Conservation (phyloP, 495 filamentous ascomycete species). For the Hypoxylon lienhwacheense region DNA sequence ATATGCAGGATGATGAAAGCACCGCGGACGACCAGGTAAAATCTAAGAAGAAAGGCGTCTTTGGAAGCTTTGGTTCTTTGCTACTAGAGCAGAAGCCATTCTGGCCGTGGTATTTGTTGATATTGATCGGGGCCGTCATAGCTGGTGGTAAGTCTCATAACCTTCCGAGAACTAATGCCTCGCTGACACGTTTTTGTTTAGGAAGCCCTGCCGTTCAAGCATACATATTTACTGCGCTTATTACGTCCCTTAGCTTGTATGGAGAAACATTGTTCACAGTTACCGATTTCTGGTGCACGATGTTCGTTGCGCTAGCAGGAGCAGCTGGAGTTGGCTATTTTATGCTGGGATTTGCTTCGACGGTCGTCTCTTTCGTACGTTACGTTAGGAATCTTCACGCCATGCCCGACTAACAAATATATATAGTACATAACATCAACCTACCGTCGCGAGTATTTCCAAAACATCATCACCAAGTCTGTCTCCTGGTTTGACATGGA, state of each 20-base stretch:
- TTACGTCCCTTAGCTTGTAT: conserved; percentile 53
- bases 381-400: neutral
- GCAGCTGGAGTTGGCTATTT: conserved; percentile 56
- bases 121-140: conserved; percentile 51
- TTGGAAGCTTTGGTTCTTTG: conserved; percentile 49
- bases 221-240: conserved; percentile 52
- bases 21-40: conserved; percentile 20
- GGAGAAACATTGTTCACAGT: conserved; percentile 42
- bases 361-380: conserved; percentile 53
- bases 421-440: conserved; percentile 49
- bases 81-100: conserved; percentile 51
- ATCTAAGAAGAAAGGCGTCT: conserved; percentile 42
- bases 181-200: conserved; percentile 31
- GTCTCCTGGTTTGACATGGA: conserved; percentile 62
- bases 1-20: conserved; percentile 28
- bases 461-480: conserved; percentile 57
- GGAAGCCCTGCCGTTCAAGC: conserved; percentile 53
- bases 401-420: conserved; percentile 4
- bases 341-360: conserved; percentile 55
- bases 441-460: conserved; percentile 64
- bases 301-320: conserved; percentile 63
- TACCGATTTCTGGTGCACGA: conserved; percentile 64
- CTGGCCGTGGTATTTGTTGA: conserved; percentile 53
- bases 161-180: neutral
- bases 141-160: conserved; percentile 50